These are phyloP conservation scores for Calocybe indica DNA, from an alignment of 768 basidiomycete genomes.

Conservation along the genomic window DNA sequence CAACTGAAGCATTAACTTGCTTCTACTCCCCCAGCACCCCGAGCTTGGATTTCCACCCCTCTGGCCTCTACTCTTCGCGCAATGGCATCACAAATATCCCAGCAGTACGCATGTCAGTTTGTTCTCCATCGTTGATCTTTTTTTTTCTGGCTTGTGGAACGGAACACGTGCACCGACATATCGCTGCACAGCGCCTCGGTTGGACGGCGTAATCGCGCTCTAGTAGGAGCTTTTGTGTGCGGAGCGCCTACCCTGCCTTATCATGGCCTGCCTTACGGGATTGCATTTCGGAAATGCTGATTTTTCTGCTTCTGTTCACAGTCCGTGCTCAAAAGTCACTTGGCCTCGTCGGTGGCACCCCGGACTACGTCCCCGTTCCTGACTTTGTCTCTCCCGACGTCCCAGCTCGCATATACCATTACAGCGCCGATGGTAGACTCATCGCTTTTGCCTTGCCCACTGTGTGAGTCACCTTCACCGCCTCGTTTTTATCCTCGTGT, in stretches of 20 bases:
- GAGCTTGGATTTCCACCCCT: constrained; percentile 21
- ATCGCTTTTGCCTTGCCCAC: constrained; percentile 80
- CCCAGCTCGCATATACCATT: constrained; percentile 69
- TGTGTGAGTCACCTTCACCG: constrained; percentile 43
- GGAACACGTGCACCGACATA: constrained; percentile 4
- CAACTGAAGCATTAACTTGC: constrained; percentile 79
- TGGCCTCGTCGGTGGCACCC: constrained; percentile 78
- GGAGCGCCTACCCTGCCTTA: neutral
- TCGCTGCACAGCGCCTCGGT: neutral
- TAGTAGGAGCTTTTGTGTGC: neutral
- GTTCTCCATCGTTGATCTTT: constrained; percentile 1
- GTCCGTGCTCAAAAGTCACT: constrained; percentile 94
- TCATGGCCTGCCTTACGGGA: neutral
- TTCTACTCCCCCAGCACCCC: constrained; percentile 33
- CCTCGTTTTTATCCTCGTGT: constrained; percentile 7
- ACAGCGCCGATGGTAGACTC: constrained; percentile 83
- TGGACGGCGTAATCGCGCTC: neutral
- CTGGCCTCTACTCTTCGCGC: constrained; percentile 23
- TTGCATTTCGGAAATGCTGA: constrained; percentile 10
- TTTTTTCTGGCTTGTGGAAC: constrained; percentile 5
- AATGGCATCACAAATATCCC: constrained; percentile 72
- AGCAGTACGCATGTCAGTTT: constrained; percentile 83
- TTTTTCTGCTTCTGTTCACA: constrained; percentile 22
- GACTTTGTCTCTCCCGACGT: constrained; percentile 64
- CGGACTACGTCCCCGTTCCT: constrained; percentile 62